Conservation (phyloP, 805 yeast genomes). For the Ogataea thermomethanolica region DNA sequence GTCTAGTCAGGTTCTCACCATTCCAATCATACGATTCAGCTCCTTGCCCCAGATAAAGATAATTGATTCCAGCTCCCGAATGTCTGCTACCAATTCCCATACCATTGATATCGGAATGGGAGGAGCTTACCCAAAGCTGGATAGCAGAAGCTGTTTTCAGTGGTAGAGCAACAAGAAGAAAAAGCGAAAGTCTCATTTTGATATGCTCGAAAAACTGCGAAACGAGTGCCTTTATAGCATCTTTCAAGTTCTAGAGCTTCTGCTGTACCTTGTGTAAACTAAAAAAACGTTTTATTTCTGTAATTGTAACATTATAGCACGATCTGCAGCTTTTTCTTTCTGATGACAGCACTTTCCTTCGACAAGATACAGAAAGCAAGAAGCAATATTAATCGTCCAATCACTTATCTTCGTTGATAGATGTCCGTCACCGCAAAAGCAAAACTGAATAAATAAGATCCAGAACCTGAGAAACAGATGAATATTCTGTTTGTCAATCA, state of each 20-base stretch:
- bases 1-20: conserved; percentile 4
- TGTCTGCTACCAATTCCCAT: conserved; percentile 34
- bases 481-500: conserved; percentile 15
- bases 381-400: no score
- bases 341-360: no score
- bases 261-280: no score
- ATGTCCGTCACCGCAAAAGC: no score
- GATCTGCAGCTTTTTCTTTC: no score
- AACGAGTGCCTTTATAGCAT: neutral
- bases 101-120: conserved; percentile 26
- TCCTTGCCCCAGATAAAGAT: conserved; percentile 33
- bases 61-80: conserved; percentile 47
- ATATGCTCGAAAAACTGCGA: neutral
- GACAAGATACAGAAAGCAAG: no score
- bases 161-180: neutral
- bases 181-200: neutral
- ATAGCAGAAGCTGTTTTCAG: conserved; percentile 12
- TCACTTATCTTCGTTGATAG: no score
- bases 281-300: no score
- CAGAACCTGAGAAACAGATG: no score
- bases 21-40: conserved; percentile 25
- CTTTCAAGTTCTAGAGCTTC: neutral
- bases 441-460: no score
- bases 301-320: no score
- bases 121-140: conserved; percentile 26